Evolutionary conservation across 2,329 filamentous ascomycete genomes (phyloP).

Genomic region (Trichoderma sp.): DNA sequence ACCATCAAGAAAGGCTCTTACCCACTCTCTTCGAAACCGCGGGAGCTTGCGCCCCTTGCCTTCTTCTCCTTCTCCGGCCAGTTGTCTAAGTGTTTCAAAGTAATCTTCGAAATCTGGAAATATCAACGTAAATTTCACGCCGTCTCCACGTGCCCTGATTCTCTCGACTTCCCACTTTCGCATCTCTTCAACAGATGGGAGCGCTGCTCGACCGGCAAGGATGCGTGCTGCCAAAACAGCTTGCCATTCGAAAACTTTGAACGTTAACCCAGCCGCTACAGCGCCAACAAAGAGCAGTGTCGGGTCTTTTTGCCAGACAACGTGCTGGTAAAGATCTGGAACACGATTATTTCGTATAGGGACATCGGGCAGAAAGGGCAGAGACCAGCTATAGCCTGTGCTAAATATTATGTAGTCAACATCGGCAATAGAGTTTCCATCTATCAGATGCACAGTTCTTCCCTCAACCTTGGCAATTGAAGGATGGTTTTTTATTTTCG

Average conservation of each 20-base stretch:
- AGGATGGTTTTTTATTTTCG: conserved; percentile 49
- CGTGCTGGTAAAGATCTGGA: conserved; percentile 58
- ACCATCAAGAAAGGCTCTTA: conserved; percentile 53
- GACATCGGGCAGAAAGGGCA: conserved; percentile 60
- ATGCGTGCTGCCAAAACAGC: conserved; percentile 62
- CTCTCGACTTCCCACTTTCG: conserved; percentile 59
- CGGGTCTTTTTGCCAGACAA: conserved; percentile 57
- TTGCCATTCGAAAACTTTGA: conserved; percentile 71
- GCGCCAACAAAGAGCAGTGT: conserved; percentile 61
- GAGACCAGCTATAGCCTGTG: conserved; percentile 65
- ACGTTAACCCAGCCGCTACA: conserved; percentile 60
- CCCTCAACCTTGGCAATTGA: conserved; percentile 51
- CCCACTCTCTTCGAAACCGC: conserved; percentile 49
- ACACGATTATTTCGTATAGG: conserved; percentile 57
- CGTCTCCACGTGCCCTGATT: conserved; percentile 57
- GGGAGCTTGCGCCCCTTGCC: conserved; percentile 50
- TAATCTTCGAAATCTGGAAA: conserved; percentile 66
- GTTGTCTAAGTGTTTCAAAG: conserved; percentile 56
- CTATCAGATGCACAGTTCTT: conserved; percentile 56
- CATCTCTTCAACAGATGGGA: conserved; percentile 55
- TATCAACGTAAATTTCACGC: conserved; percentile 56
- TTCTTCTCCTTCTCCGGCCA: conserved; percentile 50
- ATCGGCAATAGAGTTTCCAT: conserved; percentile 53
- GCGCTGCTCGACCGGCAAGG: conserved; percentile 53
- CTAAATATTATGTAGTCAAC: conserved; percentile 67